A percentile compares a stretch with the other conserved stretches of the same genome.
phyloP scores from a whole-genome alignment of 371 early-diverging fungal genomes.

The Syncephalis plumigaleata region DNA sequence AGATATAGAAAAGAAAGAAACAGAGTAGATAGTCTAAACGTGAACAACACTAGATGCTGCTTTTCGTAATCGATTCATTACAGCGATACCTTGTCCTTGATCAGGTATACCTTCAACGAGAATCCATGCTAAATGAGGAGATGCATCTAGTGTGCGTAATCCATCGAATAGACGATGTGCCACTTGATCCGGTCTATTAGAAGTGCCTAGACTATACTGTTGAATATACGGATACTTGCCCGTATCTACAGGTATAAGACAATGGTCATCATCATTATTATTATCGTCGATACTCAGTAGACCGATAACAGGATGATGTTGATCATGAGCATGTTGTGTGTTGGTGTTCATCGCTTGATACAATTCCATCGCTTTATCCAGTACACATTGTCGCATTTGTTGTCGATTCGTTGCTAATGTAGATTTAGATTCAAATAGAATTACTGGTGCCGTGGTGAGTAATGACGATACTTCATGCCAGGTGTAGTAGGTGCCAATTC shows the following conservation, averaged over 20 bases:
- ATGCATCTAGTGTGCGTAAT: slow-evolving; percentile 62
- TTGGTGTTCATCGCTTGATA: too few relatives aligned
- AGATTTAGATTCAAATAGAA: slow-evolving; percentile 33
- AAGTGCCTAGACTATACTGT: slow-evolving; percentile 19
- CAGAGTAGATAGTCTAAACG: slow-evolving; percentile 4
- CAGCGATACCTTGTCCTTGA: slow-evolving; percentile 75
- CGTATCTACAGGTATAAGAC: neutral
- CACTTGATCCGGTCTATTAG: slow-evolving; percentile 36
- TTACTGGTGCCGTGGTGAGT: slow-evolving; percentile 86
- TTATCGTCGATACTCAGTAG: too few relatives aligned
- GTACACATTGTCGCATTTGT: neutral
- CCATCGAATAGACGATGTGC: slow-evolving; percentile 71
- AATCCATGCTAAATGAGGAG: slow-evolving; percentile 45
- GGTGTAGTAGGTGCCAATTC: slow-evolving; percentile 85
- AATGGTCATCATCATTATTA: neutral
- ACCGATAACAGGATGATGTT: neutral
- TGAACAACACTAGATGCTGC: slow-evolving; percentile 54
- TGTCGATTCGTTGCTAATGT: neutral
- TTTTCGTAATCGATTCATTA: slow-evolving; percentile 95
- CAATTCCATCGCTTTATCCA: neutral
- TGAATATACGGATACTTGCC: neutral
- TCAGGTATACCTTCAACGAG: slow-evolving; percentile 81
- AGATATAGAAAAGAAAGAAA: too few relatives aligned
- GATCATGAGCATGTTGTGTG: neutral
- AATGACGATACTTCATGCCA: slow-evolving; percentile 99